Conservation (phyloP, 169 alveolate species). For the Neospora caninum region DNA sequence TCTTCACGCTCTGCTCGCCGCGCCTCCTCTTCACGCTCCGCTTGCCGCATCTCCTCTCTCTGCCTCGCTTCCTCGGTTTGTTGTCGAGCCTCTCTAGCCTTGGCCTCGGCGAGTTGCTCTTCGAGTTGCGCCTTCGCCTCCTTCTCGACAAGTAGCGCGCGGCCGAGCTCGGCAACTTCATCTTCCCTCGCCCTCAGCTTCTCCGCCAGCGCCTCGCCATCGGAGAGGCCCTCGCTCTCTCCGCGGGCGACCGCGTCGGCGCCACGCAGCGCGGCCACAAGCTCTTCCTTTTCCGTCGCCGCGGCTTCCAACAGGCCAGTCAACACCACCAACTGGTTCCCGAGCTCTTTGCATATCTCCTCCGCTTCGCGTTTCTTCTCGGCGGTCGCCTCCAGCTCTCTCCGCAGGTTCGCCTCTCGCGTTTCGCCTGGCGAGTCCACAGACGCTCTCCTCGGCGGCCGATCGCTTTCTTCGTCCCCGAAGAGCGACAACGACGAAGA, state of each 20-base stretch:
- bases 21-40: background rate
- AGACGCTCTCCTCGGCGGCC: background rate
- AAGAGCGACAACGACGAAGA: background rate
- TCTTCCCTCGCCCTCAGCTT: background rate
- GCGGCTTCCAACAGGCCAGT: background rate
- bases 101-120: constrained; percentile 6
- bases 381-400: background rate
- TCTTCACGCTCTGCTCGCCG: background rate
- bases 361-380: background rate
- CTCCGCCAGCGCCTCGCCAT: background rate
- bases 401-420: background rate
- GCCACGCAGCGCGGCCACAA: background rate
- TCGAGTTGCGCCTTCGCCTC: constrained; percentile 15
- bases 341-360: background rate
- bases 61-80: background rate
- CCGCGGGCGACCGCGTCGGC: background rate
- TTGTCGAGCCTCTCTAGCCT: background rate
- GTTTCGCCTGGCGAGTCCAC: too few relatives aligned
- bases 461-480: background rate
- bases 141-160: background rate
- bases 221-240: background rate
- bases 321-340: background rate
- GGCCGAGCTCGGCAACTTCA: background rate
- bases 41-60: background rate
- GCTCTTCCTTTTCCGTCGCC: background rate